Base-by-base conservation (phyloP, 2,329 filamentous ascomycete genomes). In the Orbilia brochopaga region DNA sequence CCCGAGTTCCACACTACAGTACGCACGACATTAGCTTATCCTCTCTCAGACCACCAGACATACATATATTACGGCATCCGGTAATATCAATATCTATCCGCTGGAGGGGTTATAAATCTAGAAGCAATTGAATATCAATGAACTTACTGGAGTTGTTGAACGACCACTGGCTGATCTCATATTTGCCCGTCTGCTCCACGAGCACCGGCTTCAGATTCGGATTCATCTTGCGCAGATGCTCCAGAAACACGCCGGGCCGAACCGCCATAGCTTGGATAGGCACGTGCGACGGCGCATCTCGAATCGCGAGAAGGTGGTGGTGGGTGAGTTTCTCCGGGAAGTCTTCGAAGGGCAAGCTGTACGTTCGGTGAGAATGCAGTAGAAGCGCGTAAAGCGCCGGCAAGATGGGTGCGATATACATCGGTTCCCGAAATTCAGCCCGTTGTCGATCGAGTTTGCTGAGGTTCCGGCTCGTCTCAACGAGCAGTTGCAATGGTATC, bases 1-100 rank as follows among this genome's bases (percentile, higher is more conserved):
- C 66, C 66, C 2, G 37, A 37, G 27, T 70, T 70, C 66, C 66
- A 70, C 21, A 59, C 66, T 70, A 64, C 11, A 15, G 7, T 3
- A 51, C 10, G 15, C 11, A n/a, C 21, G 17, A 21, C 17, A 51
- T 51, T 23, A 51, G 19, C 17, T n/a, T n/a, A n/a, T n/a, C n/a
- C n/a, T n/a, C n/a, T n/a, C n/a, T n/a, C n/a, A n/a, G n/a, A n/a
- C n/a, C n/a, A n/a, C n/a, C n/a, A n/a, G n/a, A n/a, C n/a, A n/a
- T n/a, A n/a, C n/a, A n/a, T n/a, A n/a, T n/a, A n/a, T n/a, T n/a
- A n/a, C n/a, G n/a, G n/a, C n/a, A n/a, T n/a, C n/a, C n/a, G n/a
- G n/a, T n/a, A n/a, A n/a, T n/a, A n/a, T n/a, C n/a, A n/a, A n/a
- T n/a, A n/a, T 37, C 6, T 13, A 37, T 7, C 7, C 32, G 6